Evolutionary conservation across 768 basidiomycete genomes (phyloP).

Genomic region (Kockovaella imperatae): DNA sequence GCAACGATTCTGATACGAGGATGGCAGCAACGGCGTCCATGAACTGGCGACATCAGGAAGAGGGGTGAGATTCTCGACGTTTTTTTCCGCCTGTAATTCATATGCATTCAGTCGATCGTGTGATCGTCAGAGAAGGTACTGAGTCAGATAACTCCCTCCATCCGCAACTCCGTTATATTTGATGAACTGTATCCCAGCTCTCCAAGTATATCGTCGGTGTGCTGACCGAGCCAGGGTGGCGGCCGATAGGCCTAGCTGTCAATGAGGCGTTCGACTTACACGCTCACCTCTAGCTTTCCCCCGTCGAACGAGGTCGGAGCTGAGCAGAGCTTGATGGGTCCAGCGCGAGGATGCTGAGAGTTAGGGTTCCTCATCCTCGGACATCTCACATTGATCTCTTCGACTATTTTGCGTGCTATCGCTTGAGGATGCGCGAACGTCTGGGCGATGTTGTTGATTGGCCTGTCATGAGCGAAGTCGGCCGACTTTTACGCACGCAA

Average conservation of each 20-base stretch:
- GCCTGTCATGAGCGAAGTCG: conserved; percentile 41
- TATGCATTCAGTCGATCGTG: neutral
- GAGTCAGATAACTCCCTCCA: conserved; percentile 47
- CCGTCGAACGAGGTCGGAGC: conserved; percentile 79
- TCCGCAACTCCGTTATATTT: conserved; percentile 50
- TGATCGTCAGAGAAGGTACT: too few species aligned
- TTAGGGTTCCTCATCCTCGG: neutral
- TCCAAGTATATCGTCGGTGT: conserved; percentile 59
- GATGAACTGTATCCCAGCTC: conserved; percentile 49
- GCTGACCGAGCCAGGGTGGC: conserved; percentile 83
- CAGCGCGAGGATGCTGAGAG: conserved; percentile 60
- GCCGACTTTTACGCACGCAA: conserved; percentile 13
- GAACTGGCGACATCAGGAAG: neutral
- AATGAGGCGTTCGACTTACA: neutral
- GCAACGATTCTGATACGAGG: too few species aligned
- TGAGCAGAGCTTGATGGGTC: conserved; percentile 68
- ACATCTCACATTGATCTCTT: conserved; percentile 65
- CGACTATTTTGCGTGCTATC: conserved; percentile 61
- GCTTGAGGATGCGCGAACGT: conserved; percentile 87
- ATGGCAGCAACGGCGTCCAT: neutral
- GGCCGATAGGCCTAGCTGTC: conserved; percentile 53
- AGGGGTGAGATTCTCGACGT: neutral
- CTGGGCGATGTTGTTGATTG: conserved; percentile 83
- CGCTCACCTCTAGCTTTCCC: conserved; percentile 47
- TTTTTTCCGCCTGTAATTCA: neutral